Conservation (phyloP, 768 basidiomycete genomes). For the Phallus indusiatus region DNA sequence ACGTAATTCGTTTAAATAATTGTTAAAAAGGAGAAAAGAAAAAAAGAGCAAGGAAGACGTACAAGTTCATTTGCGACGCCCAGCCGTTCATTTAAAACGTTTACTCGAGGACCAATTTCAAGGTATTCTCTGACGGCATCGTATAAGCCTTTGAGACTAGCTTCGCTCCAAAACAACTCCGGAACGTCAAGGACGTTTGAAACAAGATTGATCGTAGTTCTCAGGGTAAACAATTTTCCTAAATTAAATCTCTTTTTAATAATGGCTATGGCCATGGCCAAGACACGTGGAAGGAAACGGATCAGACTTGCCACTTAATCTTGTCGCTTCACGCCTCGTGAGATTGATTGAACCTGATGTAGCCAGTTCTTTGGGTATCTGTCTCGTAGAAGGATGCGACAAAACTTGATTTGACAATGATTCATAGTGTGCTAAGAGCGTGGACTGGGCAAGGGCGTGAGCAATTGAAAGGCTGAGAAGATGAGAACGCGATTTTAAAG, state of each 20-base stretch:
- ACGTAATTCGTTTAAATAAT: not conserved
- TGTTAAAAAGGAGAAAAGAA: slow-evolving; percentile 1
- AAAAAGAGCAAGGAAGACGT: slow-evolving; percentile 23
- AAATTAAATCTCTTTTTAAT: not conserved
- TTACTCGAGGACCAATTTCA: slow-evolving; percentile 78
- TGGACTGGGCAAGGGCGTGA: slow-evolving; percentile 91
- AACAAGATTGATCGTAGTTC: slow-evolving; percentile 84
- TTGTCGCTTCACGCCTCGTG: slow-evolving; percentile 73
- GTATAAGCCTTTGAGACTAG: slow-evolving; percentile 79
- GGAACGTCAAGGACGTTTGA: slow-evolving; percentile 91
- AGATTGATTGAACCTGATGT: slow-evolving; percentile 66
- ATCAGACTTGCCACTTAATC: slow-evolving; percentile 48
- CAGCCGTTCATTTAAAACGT: slow-evolving; percentile 80
- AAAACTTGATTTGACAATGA: slow-evolving; percentile 66
- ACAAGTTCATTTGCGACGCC: slow-evolving; percentile 85
- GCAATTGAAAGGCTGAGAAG: slow-evolving; percentile 88
- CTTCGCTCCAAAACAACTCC: slow-evolving; percentile 92
- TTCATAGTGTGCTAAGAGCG: slow-evolving; percentile 84
- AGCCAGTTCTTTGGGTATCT: slow-evolving; percentile 80
- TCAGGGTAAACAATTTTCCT: slow-evolving; percentile 65
- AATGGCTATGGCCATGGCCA: not conserved
- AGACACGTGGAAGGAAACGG: not conserved
- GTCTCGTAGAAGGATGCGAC: slow-evolving; percentile 63
- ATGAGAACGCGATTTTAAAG: slow-evolving; percentile 86
- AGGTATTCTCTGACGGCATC: slow-evolving; percentile 92